Base-by-base conservation (phyloP, 306 rosid genomes). In the Cucurbita moschata region DNA sequence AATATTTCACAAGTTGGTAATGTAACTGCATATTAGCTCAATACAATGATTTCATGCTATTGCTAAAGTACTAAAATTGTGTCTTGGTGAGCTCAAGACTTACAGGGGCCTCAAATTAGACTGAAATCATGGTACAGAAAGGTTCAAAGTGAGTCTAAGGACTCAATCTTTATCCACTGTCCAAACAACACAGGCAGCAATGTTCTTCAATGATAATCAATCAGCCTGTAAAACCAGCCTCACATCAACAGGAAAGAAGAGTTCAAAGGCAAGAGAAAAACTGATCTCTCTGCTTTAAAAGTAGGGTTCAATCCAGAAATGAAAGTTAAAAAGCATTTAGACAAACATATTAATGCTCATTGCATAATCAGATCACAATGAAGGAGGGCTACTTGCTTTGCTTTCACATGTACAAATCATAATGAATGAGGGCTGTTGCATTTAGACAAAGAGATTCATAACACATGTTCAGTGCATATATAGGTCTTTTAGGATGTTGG, bases 151-250 rank as follows among this genome's bases (percentile, higher is more conserved):
- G 16, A 64, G 37, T 64, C 4, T 18, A 42, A 64, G 23, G 51
- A 18, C 71, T 42, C 71, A 64, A 64, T 42, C 71, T 64, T 37
- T 42, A 40, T 64, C 52, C 16, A 42, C 52, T 18, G 71, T 18
- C 71, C 71, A 64, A 64, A 64, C 71, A 64, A 64, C 37, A 64
- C 37, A 64, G 37, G 71, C 71, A 64, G 37, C 71, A 42, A 64
- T 42, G 51, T 64, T 64, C 52, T 64, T 64, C 71, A 18, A 42
- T 64, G 43, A 42, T 64, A 64, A 6, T 10, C 71, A 18, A 63
- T 61, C 46, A 61, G 5, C 66, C 18, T 35, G 43, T 19, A 60
- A 60, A 60, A 62, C 47, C 46, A 62, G 30, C 49, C 26, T 63
- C 69, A 39, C 47, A 63, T 42, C 51, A 64, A 42, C 30, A 39